Percentiles rank a stretch among this genome's conserved stretches.
These are phyloP conservation scores for Colletotrichum paranaense DNA, from an alignment of 2,329 filamentous ascomycete species.

Conservation along the genomic window DNA sequence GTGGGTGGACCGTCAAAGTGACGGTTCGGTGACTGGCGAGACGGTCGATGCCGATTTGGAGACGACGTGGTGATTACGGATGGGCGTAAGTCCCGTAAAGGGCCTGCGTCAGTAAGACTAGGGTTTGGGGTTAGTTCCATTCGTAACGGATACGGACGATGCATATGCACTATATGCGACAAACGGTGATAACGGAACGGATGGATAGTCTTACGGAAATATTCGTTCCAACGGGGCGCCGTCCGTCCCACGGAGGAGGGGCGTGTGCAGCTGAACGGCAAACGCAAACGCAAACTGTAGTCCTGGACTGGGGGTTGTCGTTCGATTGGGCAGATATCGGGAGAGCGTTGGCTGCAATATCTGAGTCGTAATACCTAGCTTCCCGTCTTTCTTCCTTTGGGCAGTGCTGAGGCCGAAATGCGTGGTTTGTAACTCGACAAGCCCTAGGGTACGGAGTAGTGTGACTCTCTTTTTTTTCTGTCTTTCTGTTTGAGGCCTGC, in stretches of 20 bases:
- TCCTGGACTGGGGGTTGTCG: background rate
- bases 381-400: background rate
- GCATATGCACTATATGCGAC: background rate
- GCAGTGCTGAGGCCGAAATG: conserved; percentile 2
- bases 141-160: background rate
- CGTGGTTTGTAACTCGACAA: conserved; percentile 9
- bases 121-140: background rate
- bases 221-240: conserved; percentile 22
- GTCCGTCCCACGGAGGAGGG: background rate
- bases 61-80: conserved; percentile 9
- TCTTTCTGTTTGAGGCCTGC: background rate
- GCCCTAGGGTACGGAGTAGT: background rate
- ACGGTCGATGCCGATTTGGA: conserved; percentile 6
- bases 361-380: conserved; percentile 9
- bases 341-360: conserved; percentile 7
- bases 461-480: too few species aligned
- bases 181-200: background rate
- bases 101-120: background rate
- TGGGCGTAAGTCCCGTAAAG: background rate
- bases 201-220: background rate
- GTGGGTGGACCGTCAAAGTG: background rate
- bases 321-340: conserved; percentile 19
- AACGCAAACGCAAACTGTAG: background rate
- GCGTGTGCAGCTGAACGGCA: conserved; percentile 26
- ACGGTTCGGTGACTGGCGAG: background rate